Percentiles rank a stretch among this genome's conserved stretches.
These are phyloP conservation scores for Plectosphaerella cucumerina DNA, from an alignment of 2,329 filamentous ascomycete species.

Conservation along the genomic window DNA sequence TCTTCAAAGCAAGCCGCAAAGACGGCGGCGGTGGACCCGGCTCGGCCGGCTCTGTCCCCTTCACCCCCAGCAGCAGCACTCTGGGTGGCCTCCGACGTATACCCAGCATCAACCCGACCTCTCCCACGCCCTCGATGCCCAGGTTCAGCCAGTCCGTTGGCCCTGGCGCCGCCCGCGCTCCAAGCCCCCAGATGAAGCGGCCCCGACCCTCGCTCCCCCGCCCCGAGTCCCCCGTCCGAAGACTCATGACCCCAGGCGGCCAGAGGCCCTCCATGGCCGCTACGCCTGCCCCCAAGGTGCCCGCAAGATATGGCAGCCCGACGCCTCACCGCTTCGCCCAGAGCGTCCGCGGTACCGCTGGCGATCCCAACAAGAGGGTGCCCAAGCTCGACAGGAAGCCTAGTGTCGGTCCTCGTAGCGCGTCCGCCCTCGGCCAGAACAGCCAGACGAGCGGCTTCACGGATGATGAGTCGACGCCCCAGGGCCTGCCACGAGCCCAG, in stretches of 20 bases:
- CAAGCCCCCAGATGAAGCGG: slow-evolving; percentile 69
- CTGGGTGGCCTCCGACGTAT: slow-evolving; percentile 48
- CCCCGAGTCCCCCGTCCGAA: slow-evolving; percentile 80
- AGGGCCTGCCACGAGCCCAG: slow-evolving; percentile 46
- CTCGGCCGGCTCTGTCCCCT: slow-evolving; percentile 49
- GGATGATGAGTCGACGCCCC: slow-evolving; percentile 55
- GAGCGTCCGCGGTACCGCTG: slow-evolving; percentile 57
- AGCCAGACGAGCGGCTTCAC: slow-evolving; percentile 39
- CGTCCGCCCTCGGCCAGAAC: slow-evolving; percentile 51
- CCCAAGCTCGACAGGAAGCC: slow-evolving; percentile 43
- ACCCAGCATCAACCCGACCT: slow-evolving; percentile 58
- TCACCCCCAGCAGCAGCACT: slow-evolving; percentile 64
- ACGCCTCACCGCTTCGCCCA: slow-evolving; percentile 59
- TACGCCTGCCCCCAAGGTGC: slow-evolving; percentile 43
- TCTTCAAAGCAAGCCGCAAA: slow-evolving; percentile 72
- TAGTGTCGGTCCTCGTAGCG: slow-evolving; percentile 53
- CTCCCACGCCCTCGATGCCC: slow-evolving; percentile 61
- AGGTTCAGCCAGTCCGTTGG: slow-evolving; percentile 90
- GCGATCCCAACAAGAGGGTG: slow-evolving; percentile 57
- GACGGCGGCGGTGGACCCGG: slow-evolving; percentile 53
- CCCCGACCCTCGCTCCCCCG: slow-evolving; percentile 75
- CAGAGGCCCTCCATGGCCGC: slow-evolving; percentile 49
- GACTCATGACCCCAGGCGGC: slow-evolving; percentile 55
- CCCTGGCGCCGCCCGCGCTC: slow-evolving; percentile 54
- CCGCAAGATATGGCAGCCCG: slow-evolving; percentile 60